Conservation (phyloP, 495 filamentous ascomycete species). For the Extremus antarcticus region DNA sequence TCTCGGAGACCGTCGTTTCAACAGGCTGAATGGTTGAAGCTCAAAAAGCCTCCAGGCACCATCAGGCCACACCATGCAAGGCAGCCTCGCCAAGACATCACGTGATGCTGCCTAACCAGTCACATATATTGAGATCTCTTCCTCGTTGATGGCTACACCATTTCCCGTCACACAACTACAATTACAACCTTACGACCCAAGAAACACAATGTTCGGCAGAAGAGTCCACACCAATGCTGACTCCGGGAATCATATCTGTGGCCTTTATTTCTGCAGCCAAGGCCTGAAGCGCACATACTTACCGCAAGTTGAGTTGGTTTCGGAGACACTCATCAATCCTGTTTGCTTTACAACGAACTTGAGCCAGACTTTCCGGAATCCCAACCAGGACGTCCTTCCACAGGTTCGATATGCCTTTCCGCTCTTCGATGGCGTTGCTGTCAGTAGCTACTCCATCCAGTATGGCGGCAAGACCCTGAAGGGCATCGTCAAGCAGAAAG, state of each 20-base stretch:
- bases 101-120: background rate
- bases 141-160: no score
- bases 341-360: conserved; percentile 47
- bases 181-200: no score
- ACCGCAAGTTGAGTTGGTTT: conserved; percentile 41
- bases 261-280: conserved; percentile 8
- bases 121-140: background rate
- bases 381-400: conserved; percentile 35
- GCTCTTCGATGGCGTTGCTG: conserved; percentile 54
- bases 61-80: no score
- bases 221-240: background rate
- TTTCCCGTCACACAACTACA: no score
- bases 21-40: no score
- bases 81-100: background rate
- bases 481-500: conserved; percentile 52
- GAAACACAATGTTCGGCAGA: background rate
- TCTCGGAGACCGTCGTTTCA: no score
- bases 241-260: conserved; percentile 11
- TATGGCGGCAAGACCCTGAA: conserved; percentile 40
- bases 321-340: conserved; percentile 44
- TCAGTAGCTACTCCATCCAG: conserved; percentile 50
- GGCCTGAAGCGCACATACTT: conserved; percentile 33
- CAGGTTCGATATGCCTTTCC: conserved; percentile 56
- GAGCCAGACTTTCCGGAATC: conserved; percentile 51
- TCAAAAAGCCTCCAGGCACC: background rate